Evolutionary conservation across 306 rosid species (phyloP).

Genomic region (Neltuma alba): DNA sequence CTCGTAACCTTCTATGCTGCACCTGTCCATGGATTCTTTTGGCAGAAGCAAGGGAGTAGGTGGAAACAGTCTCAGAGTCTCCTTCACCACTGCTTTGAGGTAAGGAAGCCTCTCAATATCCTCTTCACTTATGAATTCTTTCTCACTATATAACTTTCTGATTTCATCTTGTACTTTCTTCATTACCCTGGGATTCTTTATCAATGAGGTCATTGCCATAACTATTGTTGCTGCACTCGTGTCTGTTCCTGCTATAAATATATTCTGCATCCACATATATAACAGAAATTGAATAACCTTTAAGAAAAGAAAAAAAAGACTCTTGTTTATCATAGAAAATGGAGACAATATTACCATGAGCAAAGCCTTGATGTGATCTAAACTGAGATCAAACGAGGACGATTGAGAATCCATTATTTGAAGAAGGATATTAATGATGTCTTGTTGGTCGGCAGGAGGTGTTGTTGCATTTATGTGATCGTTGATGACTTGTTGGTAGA

Average conservation of each 20-base stretch:
- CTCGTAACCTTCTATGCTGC: slow-evolving; percentile 37
- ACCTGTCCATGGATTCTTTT: slow-evolving; percentile 36
- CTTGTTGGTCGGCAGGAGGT: background rate
- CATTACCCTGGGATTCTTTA: slow-evolving; percentile 37
- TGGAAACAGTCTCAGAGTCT: slow-evolving; percentile 43
- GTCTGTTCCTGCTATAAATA: too few species aligned
- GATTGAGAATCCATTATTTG: slow-evolving; percentile 21
- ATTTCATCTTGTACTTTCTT: slow-evolving; percentile 33
- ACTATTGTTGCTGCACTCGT: slow-evolving; percentile 18
- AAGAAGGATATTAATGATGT: slow-evolving; percentile 39
- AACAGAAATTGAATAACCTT: background rate
- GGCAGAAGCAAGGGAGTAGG: slow-evolving; percentile 42
- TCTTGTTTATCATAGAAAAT: background rate
- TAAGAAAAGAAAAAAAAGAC: background rate
- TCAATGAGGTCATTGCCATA: slow-evolving; percentile 41
- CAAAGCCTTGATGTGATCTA: slow-evolving; percentile 40
- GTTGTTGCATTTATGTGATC: slow-evolving; percentile 35
- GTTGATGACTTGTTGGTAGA: slow-evolving; percentile 45
- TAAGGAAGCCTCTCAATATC: slow-evolving; percentile 44
- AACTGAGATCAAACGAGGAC: slow-evolving; percentile 33
- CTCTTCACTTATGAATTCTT: slow-evolving; percentile 40
- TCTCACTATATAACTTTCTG: slow-evolving; percentile 18
- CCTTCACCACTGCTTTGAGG: slow-evolving; percentile 45
- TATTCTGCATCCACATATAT: slow-evolving; percentile 37
- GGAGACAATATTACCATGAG: background rate